phyloP scores from a whole-genome alignment of 345 rosid species.

The Anacardium occidentale region DNA sequence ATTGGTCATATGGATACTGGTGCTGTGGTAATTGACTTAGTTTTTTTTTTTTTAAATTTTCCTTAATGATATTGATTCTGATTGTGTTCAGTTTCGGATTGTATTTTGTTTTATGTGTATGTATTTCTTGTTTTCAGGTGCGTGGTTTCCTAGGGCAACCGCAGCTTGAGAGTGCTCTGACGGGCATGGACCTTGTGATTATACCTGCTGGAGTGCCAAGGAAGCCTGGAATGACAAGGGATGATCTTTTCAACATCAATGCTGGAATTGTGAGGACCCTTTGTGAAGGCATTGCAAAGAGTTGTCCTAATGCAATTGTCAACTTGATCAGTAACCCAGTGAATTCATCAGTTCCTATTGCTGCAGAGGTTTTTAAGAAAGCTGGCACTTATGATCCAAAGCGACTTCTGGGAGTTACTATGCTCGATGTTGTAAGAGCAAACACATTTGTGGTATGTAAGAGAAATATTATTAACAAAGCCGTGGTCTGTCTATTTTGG shows the following conservation, averaged over 20 bases:
- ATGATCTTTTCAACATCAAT: constrained; percentile 84
- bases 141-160: constrained; percentile 79
- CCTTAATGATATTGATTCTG: neutral
- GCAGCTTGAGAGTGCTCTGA: constrained; percentile 71
- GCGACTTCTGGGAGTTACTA: constrained; percentile 79
- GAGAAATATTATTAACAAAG: neutral
- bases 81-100: neutral
- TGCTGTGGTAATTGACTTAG: constrained; percentile 56
- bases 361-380: constrained; percentile 84
- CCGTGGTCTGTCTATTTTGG: neutral
- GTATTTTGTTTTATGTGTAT: neutral
- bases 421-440: constrained; percentile 84
- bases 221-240: constrained; percentile 91
- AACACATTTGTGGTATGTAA: constrained; percentile 74
- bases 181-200: constrained; percentile 82
- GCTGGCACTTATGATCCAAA: constrained; percentile 78
- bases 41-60: no score
- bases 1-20: constrained; percentile 87
- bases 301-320: constrained; percentile 73
- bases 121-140: constrained; percentile 39
- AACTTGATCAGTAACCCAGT: constrained; percentile 89
- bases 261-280: constrained; percentile 88
- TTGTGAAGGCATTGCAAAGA: constrained; percentile 66
- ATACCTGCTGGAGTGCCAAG: constrained; percentile 89
- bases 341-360: constrained; percentile 82